Evolutionary conservation across 1,284 basidiomycete genomes (phyloP).

Genomic region (Ceratobasidium theobromae): DNA sequence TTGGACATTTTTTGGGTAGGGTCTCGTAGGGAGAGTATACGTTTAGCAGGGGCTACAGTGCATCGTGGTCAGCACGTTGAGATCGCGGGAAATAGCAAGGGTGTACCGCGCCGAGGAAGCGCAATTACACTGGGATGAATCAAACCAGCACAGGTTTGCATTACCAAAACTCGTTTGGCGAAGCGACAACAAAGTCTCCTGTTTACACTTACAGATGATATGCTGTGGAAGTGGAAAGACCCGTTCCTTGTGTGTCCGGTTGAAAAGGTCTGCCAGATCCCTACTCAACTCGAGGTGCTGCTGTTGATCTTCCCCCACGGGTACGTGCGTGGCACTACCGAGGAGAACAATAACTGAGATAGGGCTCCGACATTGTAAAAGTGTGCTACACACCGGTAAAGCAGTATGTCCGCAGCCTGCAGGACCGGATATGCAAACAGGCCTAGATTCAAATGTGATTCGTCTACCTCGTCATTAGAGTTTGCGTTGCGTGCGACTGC

Average conservation of each 20-base stretch:
- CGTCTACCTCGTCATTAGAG: slow-evolving; percentile 74
- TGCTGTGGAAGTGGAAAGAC: slow-evolving; percentile 75
- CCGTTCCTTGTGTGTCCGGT: slow-evolving; percentile 54
- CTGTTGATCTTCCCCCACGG: slow-evolving; percentile 92
- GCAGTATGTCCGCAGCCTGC: slow-evolving; percentile 90
- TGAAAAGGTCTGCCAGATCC: slow-evolving; percentile 83
- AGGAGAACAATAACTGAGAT: slow-evolving; percentile 2
- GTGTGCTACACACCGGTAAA: slow-evolving; percentile 63
- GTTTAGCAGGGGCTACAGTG: slow-evolving; percentile 65
- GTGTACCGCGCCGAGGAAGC: too few relatives aligned
- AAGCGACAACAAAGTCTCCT: background rate
- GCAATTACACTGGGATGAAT: background rate
- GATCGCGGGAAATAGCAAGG: slow-evolving; percentile 3
- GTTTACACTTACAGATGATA: slow-evolving; percentile 65
- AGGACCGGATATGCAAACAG: slow-evolving; percentile 91
- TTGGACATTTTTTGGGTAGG: slow-evolving; percentile 94
- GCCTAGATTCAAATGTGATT: slow-evolving; percentile 79
- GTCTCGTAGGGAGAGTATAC: slow-evolving; percentile 82
- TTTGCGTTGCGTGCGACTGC: slow-evolving; percentile 73
- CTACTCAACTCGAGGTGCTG: slow-evolving; percentile 90
- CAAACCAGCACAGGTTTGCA: background rate
- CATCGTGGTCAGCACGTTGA: slow-evolving; percentile 1
- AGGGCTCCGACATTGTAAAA: background rate
- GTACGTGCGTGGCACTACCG: slow-evolving; percentile 82
- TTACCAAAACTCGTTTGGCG: background rate